phyloP scores from a whole-genome alignment of 1,139 yeast genomes.

The Yamadazyma diospyri region DNA sequence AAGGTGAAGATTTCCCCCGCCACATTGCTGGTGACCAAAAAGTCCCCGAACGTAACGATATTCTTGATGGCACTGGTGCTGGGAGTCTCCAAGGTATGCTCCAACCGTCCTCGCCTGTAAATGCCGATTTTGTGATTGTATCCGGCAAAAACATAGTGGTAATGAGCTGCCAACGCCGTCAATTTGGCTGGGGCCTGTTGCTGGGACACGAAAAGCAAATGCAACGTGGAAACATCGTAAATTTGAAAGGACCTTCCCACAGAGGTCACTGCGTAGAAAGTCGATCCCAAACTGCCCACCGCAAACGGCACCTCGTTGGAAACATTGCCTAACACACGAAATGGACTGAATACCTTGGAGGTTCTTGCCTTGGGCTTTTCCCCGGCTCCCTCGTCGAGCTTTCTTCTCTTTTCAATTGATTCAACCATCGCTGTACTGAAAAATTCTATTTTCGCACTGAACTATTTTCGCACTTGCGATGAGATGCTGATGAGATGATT shows the following conservation, averaged over 20 bases:
- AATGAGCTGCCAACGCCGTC: conserved; percentile 72
- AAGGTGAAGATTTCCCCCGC: conserved; percentile 58
- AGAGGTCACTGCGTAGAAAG: conserved; percentile 83
- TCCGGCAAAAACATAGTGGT: conserved; percentile 80
- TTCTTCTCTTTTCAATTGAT: conserved; percentile 30
- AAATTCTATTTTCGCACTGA: no score
- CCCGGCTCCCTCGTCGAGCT: conserved; percentile 12
- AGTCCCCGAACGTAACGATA: conserved; percentile 74
- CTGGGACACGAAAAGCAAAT: conserved; percentile 81
- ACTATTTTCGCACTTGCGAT: no score
- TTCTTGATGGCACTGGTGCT: conserved; percentile 39
- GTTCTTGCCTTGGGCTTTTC: conserved; percentile 9
- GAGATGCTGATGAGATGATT: conserved; percentile 5
- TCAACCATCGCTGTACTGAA: conserved; percentile 32
- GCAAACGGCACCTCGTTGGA: conserved; percentile 82
- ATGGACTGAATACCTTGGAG: conserved; percentile 44
- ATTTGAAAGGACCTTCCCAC: conserved; percentile 91
- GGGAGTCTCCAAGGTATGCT: conserved; percentile 46
- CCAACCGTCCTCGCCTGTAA: conserved; percentile 78
- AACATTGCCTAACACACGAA: conserved; percentile 59
- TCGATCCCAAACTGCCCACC: conserved; percentile 81
- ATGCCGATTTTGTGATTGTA: conserved; percentile 71
- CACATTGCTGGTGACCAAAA: conserved; percentile 56
- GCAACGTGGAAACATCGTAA: conserved; percentile 87
- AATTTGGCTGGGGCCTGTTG: conserved; percentile 70